Percentiles rank a stretch among this genome's conserved stretches.
Evolutionary conservation across 306 rosid genomes (phyloP).

Genomic region (Luffa aegyptiaca): DNA sequence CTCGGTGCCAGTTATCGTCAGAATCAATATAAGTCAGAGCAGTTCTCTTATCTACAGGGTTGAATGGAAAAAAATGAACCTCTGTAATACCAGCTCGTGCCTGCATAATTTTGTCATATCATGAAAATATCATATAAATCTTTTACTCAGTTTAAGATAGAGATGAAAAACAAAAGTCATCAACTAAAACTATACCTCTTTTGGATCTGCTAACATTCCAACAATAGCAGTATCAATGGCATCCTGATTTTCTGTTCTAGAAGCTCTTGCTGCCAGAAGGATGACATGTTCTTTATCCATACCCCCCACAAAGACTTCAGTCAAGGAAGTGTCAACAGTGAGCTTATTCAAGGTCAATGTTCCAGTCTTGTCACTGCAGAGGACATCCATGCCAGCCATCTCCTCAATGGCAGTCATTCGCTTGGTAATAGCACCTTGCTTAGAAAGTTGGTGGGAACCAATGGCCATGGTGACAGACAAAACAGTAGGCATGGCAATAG

Average conservation of each 20-base stretch:
- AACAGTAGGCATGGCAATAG: slow-evolving; percentile 99
- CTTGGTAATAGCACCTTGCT: slow-evolving; percentile 97
- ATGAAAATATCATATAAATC: not conserved
- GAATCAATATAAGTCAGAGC: slow-evolving; percentile 91
- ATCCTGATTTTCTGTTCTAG: slow-evolving; percentile 97
- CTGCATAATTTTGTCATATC: slow-evolving; percentile 25
- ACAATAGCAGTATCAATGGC: slow-evolving; percentile 98
- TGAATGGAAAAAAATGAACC: slow-evolving; percentile 92
- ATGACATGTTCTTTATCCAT: slow-evolving; percentile 75
- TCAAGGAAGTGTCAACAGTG: slow-evolving; percentile 65
- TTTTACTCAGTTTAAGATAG: not conserved
- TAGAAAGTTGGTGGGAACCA: slow-evolving; percentile 95
- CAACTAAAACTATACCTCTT: slow-evolving; percentile 45
- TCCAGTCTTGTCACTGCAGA: slow-evolving; percentile 98
- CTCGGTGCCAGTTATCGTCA: slow-evolving; percentile 78
- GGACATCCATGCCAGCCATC: slow-evolving; percentile 99
- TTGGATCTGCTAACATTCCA: slow-evolving; percentile 98
- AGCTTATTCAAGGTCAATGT: slow-evolving; percentile 85
- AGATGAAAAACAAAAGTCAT: not conserved
- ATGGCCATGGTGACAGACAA: slow-evolving; percentile 99
- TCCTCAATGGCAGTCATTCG: slow-evolving; percentile 99
- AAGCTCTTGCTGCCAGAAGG: slow-evolving; percentile 96
- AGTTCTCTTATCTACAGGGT: slow-evolving; percentile 97
- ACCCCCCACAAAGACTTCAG: slow-evolving; percentile 85
- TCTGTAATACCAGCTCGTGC: slow-evolving; percentile 93